Evolutionary conservation across 1,284 basidiomycete species (phyloP).

Genomic region (Stereum hirsutum): DNA sequence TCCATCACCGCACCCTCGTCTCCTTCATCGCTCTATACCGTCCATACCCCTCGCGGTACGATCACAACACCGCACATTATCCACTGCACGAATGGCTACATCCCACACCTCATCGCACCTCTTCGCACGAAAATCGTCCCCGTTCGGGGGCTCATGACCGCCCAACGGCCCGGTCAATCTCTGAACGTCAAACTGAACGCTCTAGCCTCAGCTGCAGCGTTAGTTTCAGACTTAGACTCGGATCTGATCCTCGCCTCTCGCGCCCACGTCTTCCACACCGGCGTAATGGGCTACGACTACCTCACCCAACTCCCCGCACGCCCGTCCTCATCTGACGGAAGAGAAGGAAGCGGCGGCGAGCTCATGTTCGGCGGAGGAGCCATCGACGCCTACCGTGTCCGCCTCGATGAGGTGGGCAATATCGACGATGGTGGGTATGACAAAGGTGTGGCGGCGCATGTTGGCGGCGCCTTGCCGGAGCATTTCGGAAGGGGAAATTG

Average conservation of each 20-base stretch:
- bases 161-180: slow-evolving; percentile 42
- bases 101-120: slow-evolving; percentile 48
- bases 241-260: slow-evolving; percentile 32
- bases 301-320: slow-evolving; percentile 57
- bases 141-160: slow-evolving; percentile 55
- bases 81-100: slow-evolving; percentile 77
- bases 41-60: slow-evolving; percentile 44
- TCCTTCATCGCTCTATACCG: slow-evolving; percentile 23
- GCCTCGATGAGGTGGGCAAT: slow-evolving; percentile 29
- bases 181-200: slow-evolving; percentile 17
- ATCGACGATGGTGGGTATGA: slow-evolving; percentile 32
- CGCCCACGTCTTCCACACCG: slow-evolving; percentile 51
- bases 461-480: slow-evolving; percentile 30
- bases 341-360: slow-evolving; percentile 38
- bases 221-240: too few relatives aligned
- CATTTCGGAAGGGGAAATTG: slow-evolving; percentile 33
- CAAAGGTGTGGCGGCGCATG: slow-evolving; percentile 23
- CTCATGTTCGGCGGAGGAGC: slow-evolving; percentile 57
- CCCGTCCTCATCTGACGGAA: too few relatives aligned
- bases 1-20: slow-evolving; percentile 20
- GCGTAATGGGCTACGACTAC: slow-evolving; percentile 51
- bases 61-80: slow-evolving; percentile 52
- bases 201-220: too few relatives aligned
- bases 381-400: slow-evolving; percentile 22
- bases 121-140: slow-evolving; percentile 41